Conservation (phyloP, 768 basidiomycete species). For the Suillus tomentosus region DNA sequence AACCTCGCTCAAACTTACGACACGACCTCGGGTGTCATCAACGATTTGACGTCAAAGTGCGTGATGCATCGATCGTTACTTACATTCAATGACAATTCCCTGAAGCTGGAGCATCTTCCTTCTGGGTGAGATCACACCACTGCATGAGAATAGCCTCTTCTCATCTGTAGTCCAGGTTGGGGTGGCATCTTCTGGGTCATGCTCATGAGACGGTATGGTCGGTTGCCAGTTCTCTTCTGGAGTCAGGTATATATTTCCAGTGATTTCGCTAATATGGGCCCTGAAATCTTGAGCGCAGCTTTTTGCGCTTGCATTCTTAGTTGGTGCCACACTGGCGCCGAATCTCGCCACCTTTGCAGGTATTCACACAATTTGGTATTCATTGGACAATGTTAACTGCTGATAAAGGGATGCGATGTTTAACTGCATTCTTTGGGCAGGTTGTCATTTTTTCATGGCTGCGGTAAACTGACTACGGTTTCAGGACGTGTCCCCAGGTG, state of each 20-base stretch:
- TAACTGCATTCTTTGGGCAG: slow-evolving; percentile 35
- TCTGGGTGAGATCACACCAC: slow-evolving; percentile 33
- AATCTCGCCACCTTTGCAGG: slow-evolving; percentile 50
- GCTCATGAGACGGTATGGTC: slow-evolving; percentile 33
- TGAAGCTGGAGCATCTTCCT: slow-evolving; percentile 51
- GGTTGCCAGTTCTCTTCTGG: slow-evolving; percentile 34
- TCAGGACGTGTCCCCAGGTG: slow-evolving; percentile 53
- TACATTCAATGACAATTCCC: slow-evolving; percentile 10
- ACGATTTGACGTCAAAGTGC: slow-evolving; percentile 50
- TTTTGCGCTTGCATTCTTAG: slow-evolving; percentile 46
- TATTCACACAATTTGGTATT: slow-evolving; percentile 17
- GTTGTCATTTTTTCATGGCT: not conserved
- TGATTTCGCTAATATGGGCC: not conserved
- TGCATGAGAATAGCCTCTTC: not conserved
- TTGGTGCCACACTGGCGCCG: slow-evolving; percentile 56
- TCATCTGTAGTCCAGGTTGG: slow-evolving; percentile 24
- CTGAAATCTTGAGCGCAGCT: slow-evolving; percentile 27
- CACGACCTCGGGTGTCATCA: slow-evolving; percentile 50
- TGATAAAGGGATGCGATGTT: slow-evolving; percentile 31
- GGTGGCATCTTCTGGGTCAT: slow-evolving; percentile 33
- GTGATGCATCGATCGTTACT: not conserved
- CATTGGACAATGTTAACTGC: not conserved
- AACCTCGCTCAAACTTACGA: slow-evolving; percentile 45
- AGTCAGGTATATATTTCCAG: slow-evolving; percentile 20
- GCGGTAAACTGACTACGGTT: not conserved